Base-by-base conservation (phyloP, 805 yeast genomes). In the Yarrowia divulgata region DNA sequence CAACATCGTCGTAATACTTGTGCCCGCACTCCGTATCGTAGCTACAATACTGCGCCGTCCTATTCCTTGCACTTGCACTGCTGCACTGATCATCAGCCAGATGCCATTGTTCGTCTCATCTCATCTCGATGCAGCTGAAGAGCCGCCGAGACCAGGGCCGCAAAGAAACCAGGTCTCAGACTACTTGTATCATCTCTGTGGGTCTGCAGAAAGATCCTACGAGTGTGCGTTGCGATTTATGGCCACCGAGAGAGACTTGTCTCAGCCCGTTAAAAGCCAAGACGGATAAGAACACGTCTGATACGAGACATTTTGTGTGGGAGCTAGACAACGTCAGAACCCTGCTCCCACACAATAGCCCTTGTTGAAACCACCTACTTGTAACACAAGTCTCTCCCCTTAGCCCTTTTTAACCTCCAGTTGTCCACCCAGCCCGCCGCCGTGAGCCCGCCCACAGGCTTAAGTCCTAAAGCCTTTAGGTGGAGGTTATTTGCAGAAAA, bases 371-470 rank as follows among this genome's bases (percentile, higher is more conserved):
- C 29, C 29, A 23, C 29, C 29, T 2, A n/a, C n/a, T n/a, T n/a
- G n/a, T n/a, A 4, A 23, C 29, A 23, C 29, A 23, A 23, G 29
- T 23, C 29, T 23, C 29, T 23, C 29, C 29, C 29, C 29, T 23
- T 23, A 23, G 29, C 43, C 43, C 16, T n/a, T 43, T 45, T 45
- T 45, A 45, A 10, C 29, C 58, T 52, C 58, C 43, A 32, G 37
- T 50, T 54, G 45, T 54, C 43, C 14, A 16, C 29, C 60, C 60
- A 54, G 60, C 60, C 60, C 45, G 60, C 60, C 45, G 60, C 45
- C 45, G 4, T 54, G 58, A 54, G 60, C 16, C 60, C 60, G 60
- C 60, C 58, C 60, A 54, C 34, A 12, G 29, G 58, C 58, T 50
- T 54, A 54, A 37, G 58, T 34, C 43, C 43, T 35, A 54, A 54